These are phyloP conservation scores for Colletotrichum agaves DNA, from an alignment of 2,329 filamentous ascomycete genomes.

Conservation along the genomic window DNA sequence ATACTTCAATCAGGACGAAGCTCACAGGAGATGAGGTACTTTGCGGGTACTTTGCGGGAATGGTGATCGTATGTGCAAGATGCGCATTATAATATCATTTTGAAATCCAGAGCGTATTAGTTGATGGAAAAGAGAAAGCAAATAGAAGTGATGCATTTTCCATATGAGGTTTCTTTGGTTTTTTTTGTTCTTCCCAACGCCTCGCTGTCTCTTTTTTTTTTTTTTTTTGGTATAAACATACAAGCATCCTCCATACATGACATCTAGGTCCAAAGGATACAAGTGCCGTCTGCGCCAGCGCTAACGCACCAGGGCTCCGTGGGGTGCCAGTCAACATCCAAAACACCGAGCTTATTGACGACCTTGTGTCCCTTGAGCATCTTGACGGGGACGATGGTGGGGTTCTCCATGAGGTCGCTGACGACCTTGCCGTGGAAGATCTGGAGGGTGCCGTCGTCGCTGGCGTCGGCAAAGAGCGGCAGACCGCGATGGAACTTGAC, in stretches of 20 bases:
- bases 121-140: background rate
- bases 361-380: slow-evolving; percentile 91
- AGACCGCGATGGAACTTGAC: slow-evolving; percentile 86
- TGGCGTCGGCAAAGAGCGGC: slow-evolving; percentile 93
- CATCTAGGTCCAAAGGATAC: slow-evolving; percentile 82
- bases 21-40: too few species aligned
- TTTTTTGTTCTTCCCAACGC: slow-evolving; percentile 36
- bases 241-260: slow-evolving; percentile 31
- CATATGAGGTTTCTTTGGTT: slow-evolving; percentile 12
- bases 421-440: slow-evolving; percentile 98
- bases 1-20: too few species aligned
- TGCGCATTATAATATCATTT: slow-evolving; percentile 29
- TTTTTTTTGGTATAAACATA: slow-evolving; percentile 21
- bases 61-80: background rate
- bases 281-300: slow-evolving; percentile 93
- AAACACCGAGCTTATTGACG: slow-evolving; percentile 84
- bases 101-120: slow-evolving; percentile 8
- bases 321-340: slow-evolving; percentile 97
- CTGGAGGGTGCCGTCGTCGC: slow-evolving; percentile 93
- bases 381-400: slow-evolving; percentile 95
- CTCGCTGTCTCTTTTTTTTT: slow-evolving; percentile 33
- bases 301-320: slow-evolving; percentile 93
- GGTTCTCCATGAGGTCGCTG: slow-evolving; percentile 94
- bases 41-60: too few species aligned
- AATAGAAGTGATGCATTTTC: slow-evolving; percentile 4